Evolutionary conservation across 371 early-diverging fungal genomes (phyloP).

Genomic region (Zychaea mexicana): DNA sequence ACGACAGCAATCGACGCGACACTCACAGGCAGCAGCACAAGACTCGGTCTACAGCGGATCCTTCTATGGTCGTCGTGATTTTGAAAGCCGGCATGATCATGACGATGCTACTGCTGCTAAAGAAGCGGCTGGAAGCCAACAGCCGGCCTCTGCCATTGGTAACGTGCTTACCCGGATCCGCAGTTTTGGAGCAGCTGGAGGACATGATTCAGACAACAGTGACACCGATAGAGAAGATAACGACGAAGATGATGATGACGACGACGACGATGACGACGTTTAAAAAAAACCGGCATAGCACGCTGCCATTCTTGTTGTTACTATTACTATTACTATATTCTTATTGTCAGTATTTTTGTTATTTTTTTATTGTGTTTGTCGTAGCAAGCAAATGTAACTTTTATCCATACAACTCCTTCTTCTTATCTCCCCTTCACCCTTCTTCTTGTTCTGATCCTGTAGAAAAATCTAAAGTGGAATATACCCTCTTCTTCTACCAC

Average conservation of each 20-base stretch:
- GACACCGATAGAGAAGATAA: constrained; percentile 25
- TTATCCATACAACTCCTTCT: too few species aligned
- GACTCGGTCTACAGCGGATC: constrained; percentile 28
- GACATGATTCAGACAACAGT: constrained; percentile 8
- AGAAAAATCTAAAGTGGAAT: too few species aligned
- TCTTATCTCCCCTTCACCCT: too few species aligned
- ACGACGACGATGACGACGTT: neutral
- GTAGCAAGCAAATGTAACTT: too few species aligned
- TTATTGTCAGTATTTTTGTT: too few species aligned
- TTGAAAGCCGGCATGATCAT: constrained; percentile 44
- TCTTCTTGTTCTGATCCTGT: too few species aligned
- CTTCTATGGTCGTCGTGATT: constrained; percentile 53
- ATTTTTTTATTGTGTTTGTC: too few species aligned
- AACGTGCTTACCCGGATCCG: constrained; percentile 26
- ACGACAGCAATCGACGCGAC: neutral
- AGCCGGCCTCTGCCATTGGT: constrained; percentile 12
- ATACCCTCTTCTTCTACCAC: too few species aligned
- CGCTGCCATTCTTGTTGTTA: too few species aligned
- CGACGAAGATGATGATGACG: constrained; percentile 24
- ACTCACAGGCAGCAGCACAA: neutral
- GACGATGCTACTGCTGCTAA: constrained; percentile 14
- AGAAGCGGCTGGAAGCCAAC: constrained; percentile 3
- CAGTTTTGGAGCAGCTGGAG: constrained; percentile 10
- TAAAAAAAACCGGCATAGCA: neutral
- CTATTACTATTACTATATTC: too few species aligned